A percentile compares a stretch with the other conserved stretches of the same genome.
phyloP scores from a whole-genome alignment of 2,329 filamentous ascomycete species.

The Malbranchea cinnamomea region DNA sequence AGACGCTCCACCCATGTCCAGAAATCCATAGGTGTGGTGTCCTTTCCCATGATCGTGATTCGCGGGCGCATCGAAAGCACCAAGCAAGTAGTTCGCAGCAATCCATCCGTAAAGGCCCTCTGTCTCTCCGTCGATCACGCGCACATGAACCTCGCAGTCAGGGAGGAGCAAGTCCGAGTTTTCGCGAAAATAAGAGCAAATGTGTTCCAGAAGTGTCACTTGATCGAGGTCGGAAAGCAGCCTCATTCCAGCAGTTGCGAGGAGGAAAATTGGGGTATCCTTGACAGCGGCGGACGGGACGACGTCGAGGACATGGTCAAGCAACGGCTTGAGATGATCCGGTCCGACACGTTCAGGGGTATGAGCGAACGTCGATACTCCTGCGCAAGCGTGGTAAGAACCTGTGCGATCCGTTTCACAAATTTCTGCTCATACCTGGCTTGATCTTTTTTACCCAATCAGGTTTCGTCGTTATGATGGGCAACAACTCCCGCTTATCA shows the following conservation, averaged over 20 bases:
- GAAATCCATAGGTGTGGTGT: slow-evolving; percentile 90
- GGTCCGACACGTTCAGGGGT: slow-evolving; percentile 61
- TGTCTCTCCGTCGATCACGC: slow-evolving; percentile 89
- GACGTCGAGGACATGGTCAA: slow-evolving; percentile 66
- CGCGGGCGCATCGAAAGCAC: slow-evolving; percentile 67
- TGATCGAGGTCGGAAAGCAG: slow-evolving; percentile 63
- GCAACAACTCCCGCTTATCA: slow-evolving; percentile 52
- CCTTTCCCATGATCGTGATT: slow-evolving; percentile 67
- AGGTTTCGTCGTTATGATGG: slow-evolving; percentile 68
- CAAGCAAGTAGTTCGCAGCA: slow-evolving; percentile 86
- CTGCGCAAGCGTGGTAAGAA: slow-evolving; percentile 18
- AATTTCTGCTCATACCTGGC: slow-evolving; percentile 43
- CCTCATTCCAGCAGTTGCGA: slow-evolving; percentile 92
- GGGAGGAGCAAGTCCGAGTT: slow-evolving; percentile 72
- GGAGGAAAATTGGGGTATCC: slow-evolving; percentile 83
- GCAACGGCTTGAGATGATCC: slow-evolving; percentile 63
- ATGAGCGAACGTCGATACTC: slow-evolving; percentile 75
- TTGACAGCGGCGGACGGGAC: slow-evolving; percentile 62
- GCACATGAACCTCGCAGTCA: slow-evolving; percentile 79
- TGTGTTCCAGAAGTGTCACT: slow-evolving; percentile 54
- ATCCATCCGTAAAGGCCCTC: slow-evolving; percentile 97
- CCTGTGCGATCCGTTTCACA: background rate
- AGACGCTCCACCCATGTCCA: slow-evolving; percentile 96
- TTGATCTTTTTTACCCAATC: slow-evolving; percentile 88
- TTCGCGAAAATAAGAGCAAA: slow-evolving; percentile 66